Evolutionary conservation across 306 rosid species (phyloP).

Genomic region (Medicago ruthenica): DNA sequence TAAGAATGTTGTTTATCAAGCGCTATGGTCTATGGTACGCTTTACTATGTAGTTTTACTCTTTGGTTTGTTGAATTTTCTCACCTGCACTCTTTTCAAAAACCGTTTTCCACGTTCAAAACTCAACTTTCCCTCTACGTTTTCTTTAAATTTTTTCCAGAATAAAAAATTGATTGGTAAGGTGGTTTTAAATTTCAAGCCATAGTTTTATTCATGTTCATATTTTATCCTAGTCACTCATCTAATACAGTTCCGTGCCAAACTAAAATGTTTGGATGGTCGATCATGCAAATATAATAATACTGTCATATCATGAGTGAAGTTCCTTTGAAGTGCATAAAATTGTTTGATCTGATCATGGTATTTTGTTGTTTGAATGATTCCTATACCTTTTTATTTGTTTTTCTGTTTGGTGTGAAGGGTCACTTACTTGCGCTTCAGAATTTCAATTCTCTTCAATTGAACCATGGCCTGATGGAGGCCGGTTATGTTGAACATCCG

Average conservation of each 20-base stretch:
- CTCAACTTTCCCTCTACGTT: background rate
- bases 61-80: constrained; percentile 15
- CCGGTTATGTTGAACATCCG: constrained; percentile 73
- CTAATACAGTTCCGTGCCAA: background rate
- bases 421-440: constrained; percentile 80
- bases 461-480: constrained; percentile 95
- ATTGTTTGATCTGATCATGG: constrained; percentile 6
- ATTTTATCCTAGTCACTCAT: constrained; percentile 2
- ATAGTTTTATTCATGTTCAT: background rate
- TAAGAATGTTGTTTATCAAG: constrained; percentile 24
- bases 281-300: background rate
- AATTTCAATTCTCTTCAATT: constrained; percentile 63
- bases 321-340: constrained; percentile 17
- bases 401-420: constrained; percentile 61
- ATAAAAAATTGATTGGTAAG: background rate
- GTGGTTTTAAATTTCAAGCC: background rate
- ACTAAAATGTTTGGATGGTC: background rate
- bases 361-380: constrained; percentile 20
- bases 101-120: background rate
- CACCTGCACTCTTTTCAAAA: background rate
- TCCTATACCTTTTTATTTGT: background rate
- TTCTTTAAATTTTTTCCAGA: background rate
- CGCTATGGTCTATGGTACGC: constrained; percentile 13
- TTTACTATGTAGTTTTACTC: background rate
- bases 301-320: constrained; percentile 17